A percentile compares a stretch with the other conserved stretches of the same genome.
phyloP scores from a whole-genome alignment of 2,329 filamentous ascomycete species.

The Thyridium curvatum region DNA sequence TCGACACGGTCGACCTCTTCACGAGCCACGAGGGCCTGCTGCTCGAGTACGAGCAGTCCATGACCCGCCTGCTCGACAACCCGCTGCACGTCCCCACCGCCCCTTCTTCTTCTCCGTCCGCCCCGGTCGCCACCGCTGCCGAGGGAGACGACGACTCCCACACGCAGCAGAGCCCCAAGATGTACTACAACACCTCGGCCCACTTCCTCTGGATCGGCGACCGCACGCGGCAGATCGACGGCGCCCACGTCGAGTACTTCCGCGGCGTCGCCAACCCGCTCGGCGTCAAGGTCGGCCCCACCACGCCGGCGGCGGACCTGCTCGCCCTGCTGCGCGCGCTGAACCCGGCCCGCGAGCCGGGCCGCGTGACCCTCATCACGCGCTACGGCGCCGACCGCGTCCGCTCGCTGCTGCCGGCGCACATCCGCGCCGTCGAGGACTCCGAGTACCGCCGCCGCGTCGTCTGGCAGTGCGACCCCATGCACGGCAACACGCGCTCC shows the following conservation, averaged over 20 bases:
- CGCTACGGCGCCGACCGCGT: slow-evolving; percentile 84
- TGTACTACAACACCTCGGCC: slow-evolving; percentile 89
- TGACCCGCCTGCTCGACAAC: slow-evolving; percentile 67
- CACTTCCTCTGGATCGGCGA: slow-evolving; percentile 99
- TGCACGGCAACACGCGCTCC: slow-evolving; percentile 78
- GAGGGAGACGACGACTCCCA: slow-evolving; percentile 11
- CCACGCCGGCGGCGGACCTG: slow-evolving; percentile 71
- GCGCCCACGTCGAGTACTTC: slow-evolving; percentile 96
- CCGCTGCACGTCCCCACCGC: slow-evolving; percentile 14
- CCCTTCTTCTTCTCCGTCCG: slow-evolving; percentile 35
- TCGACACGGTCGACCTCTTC: slow-evolving; percentile 90
- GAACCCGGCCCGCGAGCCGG: slow-evolving; percentile 74
- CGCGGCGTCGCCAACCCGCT: slow-evolving; percentile 93
- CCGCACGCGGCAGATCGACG: slow-evolving; percentile 86
- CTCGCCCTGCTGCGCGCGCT: slow-evolving; percentile 75
- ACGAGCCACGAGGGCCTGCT: slow-evolving; percentile 93
- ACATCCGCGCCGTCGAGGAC: slow-evolving; percentile 82
- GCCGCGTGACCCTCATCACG: slow-evolving; percentile 94
- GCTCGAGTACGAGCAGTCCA: slow-evolving; percentile 85
- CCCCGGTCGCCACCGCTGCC: slow-evolving; percentile 25
- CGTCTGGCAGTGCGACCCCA: slow-evolving; percentile 98
- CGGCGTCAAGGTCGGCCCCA: slow-evolving; percentile 91
- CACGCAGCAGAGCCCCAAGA: slow-evolving; percentile 33
- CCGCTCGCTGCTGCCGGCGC: slow-evolving; percentile 65
- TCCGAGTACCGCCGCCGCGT: slow-evolving; percentile 64